Evolutionary conservation across 2,329 filamentous ascomycete genomes (phyloP).

Genomic region (Trichoderma polysporum): DNA sequence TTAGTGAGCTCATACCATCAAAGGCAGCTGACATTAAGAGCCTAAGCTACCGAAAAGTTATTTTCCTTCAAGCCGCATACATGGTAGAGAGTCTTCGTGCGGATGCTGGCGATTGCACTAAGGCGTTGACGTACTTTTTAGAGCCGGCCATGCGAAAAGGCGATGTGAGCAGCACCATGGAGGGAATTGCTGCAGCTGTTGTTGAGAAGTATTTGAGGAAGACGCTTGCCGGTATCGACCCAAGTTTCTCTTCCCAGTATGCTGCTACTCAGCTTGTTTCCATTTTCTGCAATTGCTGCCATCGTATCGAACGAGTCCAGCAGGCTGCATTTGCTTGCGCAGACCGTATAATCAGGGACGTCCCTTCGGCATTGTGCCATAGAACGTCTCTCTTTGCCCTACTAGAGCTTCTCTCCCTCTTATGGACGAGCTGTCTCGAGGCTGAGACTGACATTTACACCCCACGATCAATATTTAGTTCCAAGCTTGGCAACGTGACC

Average conservation of each 20-base stretch:
- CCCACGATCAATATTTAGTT: conserved; percentile 78
- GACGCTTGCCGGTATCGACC: conserved; percentile 67
- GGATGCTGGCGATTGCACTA: conserved; percentile 83
- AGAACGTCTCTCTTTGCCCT: conserved; percentile 88
- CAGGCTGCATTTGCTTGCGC: conserved; percentile 80
- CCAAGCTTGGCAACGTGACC: conserved; percentile 71
- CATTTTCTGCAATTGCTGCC: conserved; percentile 87
- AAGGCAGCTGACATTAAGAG: conserved; percentile 76
- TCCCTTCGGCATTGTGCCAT: conserved; percentile 88
- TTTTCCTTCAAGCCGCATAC: conserved; percentile 89
- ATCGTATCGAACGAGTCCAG: conserved; percentile 89
- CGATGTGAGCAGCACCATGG: conserved; percentile 64
- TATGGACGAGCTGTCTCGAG: conserved; percentile 95
- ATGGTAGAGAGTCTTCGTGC: conserved; percentile 87
- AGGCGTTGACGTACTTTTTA: conserved; percentile 88
- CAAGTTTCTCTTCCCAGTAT: conserved; percentile 85
- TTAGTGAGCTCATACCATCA: conserved; percentile 71
- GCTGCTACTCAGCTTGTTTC: conserved; percentile 83
- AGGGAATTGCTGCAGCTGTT: conserved; percentile 63
- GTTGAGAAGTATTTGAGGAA: conserved; percentile 77
- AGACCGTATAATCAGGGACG: conserved; percentile 77
- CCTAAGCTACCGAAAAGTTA: conserved; percentile 83
- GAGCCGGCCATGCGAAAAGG: conserved; percentile 76
- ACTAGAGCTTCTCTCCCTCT: conserved; percentile 84
- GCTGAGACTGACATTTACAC: conserved; percentile 92